phyloP scores from a whole-genome alignment of 208 protist species.

The Acanthamoeba castellanii region DNA sequence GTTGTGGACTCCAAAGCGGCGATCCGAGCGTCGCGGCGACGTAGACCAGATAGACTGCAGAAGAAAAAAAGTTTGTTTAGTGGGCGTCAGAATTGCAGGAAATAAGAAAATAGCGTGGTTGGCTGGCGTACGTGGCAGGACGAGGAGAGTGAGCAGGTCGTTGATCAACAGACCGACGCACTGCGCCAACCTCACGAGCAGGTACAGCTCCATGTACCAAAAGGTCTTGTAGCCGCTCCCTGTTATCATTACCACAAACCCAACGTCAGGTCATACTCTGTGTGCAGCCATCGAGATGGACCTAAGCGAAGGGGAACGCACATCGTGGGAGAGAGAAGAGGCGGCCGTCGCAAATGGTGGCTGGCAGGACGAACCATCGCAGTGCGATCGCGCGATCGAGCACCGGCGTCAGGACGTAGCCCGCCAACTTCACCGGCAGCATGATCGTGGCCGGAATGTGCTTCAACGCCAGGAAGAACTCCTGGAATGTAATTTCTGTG shows the following conservation, averaged over 20 bases:
- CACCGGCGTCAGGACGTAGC: background rate
- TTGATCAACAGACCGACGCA: background rate
- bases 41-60: background rate
- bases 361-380: background rate
- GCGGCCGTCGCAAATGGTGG: background rate
- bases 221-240: background rate
- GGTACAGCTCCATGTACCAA: background rate
- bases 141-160: background rate
- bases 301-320: conserved; percentile 1
- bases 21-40: background rate
- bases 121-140: background rate
- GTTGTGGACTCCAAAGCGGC: background rate
- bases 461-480: conserved; percentile 8
- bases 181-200: background rate
- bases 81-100: background rate
- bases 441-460: background rate
- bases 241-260: background rate
- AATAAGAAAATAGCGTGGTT: background rate
- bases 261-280: background rate
- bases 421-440: conserved; percentile 5
- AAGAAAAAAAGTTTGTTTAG: too few species aligned
- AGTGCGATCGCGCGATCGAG: background rate
- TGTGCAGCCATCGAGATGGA: background rate
- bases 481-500: background rate
- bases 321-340: background rate